Evolutionary conservation across 2,329 filamentous ascomycete species (phyloP), one percentile per base, ranked within the genome.

Genomic region (Xylariaceae sp.): DNA sequence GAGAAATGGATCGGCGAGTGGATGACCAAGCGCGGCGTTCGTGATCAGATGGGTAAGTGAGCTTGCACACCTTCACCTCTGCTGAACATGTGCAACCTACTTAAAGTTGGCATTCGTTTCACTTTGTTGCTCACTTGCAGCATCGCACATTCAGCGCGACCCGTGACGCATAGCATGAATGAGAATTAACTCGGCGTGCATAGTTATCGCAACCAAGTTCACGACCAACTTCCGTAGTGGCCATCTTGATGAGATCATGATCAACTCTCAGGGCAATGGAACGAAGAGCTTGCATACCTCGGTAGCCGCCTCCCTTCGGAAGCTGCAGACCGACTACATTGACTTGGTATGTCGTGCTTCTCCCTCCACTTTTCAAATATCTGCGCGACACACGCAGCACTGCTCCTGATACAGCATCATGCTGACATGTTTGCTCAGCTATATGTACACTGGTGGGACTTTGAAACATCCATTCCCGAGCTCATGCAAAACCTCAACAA

Each of bases 1-100:
- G 83, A 87, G 61, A 61, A 55, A 39, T 83, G 82, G 77, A 67
- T 88, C 42, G 84, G 84, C 28, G 80, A 84, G 51, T 88, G 83
- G 82, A 83, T 85, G 78, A 69, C 72, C 52, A 72, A 73, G 46
- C 74, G 79, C 9, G 69, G 73, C n/a, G 77, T 77, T 44, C 74
- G 85, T 18, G 82, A 86, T 50, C 69, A 85, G 56, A 76, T 88
- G 62, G 69, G 73, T 75, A 53, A 45, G 68, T 57, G 22, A 6
- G 22, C 17, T 28, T n/a, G n/a, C 6, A 11, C 22, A 11, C 15
- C 9, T n/a, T 38, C 19, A 9, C 49, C 30, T 18, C 13, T 35
- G 19, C 18, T 15, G 9, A 9, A 22, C 34, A 4, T 24, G n/a
- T n/a, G n/a, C n/a, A n/a, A n/a, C n/a, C n/a, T n/a, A n/a, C n/a